Base-by-base conservation (phyloP, 1,139 yeast species). In the Torulaspora pretoriensis region DNA sequence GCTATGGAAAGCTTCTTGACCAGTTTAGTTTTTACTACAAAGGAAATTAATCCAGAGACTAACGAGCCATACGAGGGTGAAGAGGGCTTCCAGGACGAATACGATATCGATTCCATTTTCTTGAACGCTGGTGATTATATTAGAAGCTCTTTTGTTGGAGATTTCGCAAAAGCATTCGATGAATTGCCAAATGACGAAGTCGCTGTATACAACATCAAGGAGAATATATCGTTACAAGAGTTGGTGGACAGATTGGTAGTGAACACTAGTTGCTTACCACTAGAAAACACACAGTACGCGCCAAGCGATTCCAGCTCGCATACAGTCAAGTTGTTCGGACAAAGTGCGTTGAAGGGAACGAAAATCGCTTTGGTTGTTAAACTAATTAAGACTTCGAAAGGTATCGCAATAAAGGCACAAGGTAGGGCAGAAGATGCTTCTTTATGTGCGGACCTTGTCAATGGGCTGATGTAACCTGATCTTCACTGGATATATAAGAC, bases 31-130 rank as follows among this genome's bases (percentile, higher is more conserved):
- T 92, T 84, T 70, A 79, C 83, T 19, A 78, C 88, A 46, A 84
- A 83, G 67, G 97, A 90, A 64, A 73, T 86, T 52, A 84, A 88
- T 55, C 83, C 89, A 42, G 75, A 78, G 7, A 83, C 89, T 19
- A 83, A 83, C 28, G 80, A 73, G 53, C 81, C 87, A 46, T 69
- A 74, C 41, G 84, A 77, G 49, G 77, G 73, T 45, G 96, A 87
- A 46, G 95, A 85, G 58, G 97, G 96, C 2, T 88, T 83, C 77
- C 83, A 86, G 49, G 98, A 92, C 65, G 96, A 89, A 67, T 92
- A 90, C 68, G 94, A 84, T 63, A 78, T 92, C 54, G 97, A 90
- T 64, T 84, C 84, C 51, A 72, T 90, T 62, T 82, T 79, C 49
- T 64, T 92, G 44, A 71, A 70, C 31, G 84, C 94, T 10, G 96